Evolutionary conservation across 2,329 filamentous ascomycete genomes (phyloP), one percentile per base, ranked within the genome.

Genomic region (Aspergillus sp.): DNA sequence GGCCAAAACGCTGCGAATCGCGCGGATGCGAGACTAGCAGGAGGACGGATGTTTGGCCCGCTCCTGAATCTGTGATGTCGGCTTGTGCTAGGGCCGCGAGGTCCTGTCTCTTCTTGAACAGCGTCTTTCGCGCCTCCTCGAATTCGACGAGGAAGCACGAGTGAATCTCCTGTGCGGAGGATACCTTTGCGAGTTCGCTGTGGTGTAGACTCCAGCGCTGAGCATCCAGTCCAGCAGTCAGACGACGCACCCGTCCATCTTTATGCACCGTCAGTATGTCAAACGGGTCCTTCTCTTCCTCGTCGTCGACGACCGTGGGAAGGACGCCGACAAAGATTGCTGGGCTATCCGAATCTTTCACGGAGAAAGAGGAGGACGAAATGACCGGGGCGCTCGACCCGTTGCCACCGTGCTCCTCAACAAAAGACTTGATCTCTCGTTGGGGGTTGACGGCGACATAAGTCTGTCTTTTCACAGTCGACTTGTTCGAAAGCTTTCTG

Each of bases 391-490:
- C 69, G 48, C 57, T 67, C 14, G 63, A 66, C 50, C 63, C 64
- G 43, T 56, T 68, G 13, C 61, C 59, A 16, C 64, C 58, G 31
- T 66, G 67, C 49, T 80, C 76, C 54, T 85, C 82, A 16, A 75
- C 69, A 53, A 84, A 84, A 54, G 76, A 79, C 32, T 83, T 71
- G 5, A 86, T 67, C 52, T 81, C 76, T 34, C 76, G 70, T 51
- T 79, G 78, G 4, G 77, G 72, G 41, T 71, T 73, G 3, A 80
- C 68, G 4, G 78, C 78, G 47, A 78, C 78, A 63, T 84, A 86
- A 17, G 83, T 86, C 49, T 78, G 79, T 61, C 84, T 77, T 51
- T 76, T 77, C 1, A 78, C 71, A 3, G 67, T 61, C 10, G 69
- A 68, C 32, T 71, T 74, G 29, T 73, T 74, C 25, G 69, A 63